These are phyloP conservation scores for Phytopythium montanum DNA, from an alignment of 352 stramenopile species.

Conservation along the genomic window DNA sequence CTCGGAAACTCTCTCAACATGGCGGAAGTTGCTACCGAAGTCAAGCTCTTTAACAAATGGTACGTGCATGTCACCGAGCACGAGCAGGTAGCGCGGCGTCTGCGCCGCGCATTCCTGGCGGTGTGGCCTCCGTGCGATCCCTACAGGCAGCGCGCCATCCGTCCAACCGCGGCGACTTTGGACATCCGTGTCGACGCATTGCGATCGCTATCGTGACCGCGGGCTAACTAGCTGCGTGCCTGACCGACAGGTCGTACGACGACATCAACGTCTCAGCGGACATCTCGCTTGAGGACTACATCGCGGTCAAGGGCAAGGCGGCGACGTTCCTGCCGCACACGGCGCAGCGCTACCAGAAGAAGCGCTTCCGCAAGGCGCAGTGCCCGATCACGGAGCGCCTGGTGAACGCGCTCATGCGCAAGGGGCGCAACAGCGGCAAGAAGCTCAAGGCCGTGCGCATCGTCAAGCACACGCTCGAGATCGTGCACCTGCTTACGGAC, in stretches of 20 bases:
- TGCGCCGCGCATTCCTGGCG: neutral
- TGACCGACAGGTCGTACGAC: conserved; percentile 92
- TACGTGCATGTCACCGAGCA: conserved; percentile 37
- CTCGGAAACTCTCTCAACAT: conserved; percentile 90
- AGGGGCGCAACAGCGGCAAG: conserved; percentile 99
- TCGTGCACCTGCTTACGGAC: conserved; percentile 99
- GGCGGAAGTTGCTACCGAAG: conserved; percentile 91
- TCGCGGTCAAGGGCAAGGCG: conserved; percentile 98
- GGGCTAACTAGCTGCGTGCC: neutral
- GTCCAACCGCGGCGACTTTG: too few relatives aligned
- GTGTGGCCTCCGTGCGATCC: neutral
- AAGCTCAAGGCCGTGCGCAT: conserved; percentile 99
- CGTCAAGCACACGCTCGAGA: conserved; percentile 98
- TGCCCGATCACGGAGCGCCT: conserved; percentile 99
- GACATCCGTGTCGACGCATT: too few relatives aligned
- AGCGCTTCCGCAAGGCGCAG: conserved; percentile 99
- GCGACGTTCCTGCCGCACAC: conserved; percentile 99
- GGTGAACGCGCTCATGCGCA: conserved; percentile 97
- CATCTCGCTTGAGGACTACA: conserved; percentile 99
- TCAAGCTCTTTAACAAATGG: conserved; percentile 96
- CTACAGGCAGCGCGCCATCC: too few relatives aligned
- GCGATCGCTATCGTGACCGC: neutral
- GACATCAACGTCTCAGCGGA: conserved; percentile 97
- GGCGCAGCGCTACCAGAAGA: conserved; percentile 99
- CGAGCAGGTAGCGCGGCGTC: neutral